phyloP scores from a whole-genome alignment of 257 asterid species.

The Solanum paucissectum region DNA sequence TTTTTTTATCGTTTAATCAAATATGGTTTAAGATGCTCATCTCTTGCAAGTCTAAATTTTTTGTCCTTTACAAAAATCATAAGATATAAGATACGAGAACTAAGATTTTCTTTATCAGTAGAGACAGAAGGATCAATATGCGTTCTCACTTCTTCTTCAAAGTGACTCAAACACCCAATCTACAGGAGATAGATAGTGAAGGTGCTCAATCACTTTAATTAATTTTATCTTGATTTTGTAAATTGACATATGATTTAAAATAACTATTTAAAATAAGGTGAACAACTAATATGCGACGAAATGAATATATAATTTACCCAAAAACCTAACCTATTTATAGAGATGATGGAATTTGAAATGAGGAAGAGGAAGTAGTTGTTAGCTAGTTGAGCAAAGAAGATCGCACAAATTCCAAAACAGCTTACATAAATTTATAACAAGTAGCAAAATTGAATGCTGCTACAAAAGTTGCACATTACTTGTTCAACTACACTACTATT shows the following conservation, averaged over 20 bases:
- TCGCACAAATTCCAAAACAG: not conserved
- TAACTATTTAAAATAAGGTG: too few species aligned
- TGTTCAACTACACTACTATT: constrained; percentile 22
- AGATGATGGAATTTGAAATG: not conserved
- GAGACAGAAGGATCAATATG: not conserved
- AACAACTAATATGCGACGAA: too few species aligned
- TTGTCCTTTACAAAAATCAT: not conserved
- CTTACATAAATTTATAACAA: not conserved
- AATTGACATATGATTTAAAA: too few species aligned
- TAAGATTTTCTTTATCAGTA: not conserved
- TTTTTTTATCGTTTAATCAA: not conserved
- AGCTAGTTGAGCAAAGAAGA: not conserved
- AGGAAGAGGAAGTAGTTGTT: not conserved
- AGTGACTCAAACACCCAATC: not conserved
- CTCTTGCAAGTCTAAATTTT: not conserved
- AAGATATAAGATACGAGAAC: not conserved
- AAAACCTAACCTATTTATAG: not conserved
- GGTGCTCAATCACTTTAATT: too few species aligned
- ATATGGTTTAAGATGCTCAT: not conserved
- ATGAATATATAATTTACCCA: too few species aligned
- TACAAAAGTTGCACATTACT: constrained; percentile 16
- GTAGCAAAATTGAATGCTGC: constrained; percentile 11
- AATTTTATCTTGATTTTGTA: too few species aligned
- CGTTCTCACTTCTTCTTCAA: not conserved
- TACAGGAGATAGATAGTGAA: not conserved